Conservation (phyloP, 164 flowering plant genomes). For the Chimonanthus salicifolius region DNA sequence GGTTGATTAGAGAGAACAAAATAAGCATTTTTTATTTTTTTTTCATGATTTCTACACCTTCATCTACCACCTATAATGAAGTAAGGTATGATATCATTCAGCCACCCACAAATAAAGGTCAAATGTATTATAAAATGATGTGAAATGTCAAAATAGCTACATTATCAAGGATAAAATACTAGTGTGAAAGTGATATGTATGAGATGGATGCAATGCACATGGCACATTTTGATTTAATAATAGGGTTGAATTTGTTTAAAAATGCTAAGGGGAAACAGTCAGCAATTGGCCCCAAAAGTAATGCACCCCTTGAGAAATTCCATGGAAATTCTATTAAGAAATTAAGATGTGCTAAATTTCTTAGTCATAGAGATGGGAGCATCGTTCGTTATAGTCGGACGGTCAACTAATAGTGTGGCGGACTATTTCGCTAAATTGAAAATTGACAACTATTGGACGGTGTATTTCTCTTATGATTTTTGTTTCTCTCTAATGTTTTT, state of each 20-base stretch:
- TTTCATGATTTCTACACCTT: not conserved
- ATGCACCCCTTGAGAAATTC: not conserved
- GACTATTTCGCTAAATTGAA: too few relatives aligned
- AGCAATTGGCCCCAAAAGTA: not conserved
- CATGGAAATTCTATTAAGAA: not conserved
- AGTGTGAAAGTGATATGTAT: constrained; percentile 12
- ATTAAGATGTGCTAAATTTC: too few relatives aligned
- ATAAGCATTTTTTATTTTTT: not conserved
- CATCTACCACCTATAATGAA: constrained; percentile 4
- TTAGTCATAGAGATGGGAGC: too few relatives aligned
- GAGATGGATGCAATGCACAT: constrained; percentile 21
- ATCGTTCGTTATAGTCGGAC: too few relatives aligned
- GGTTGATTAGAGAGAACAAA: not conserved
- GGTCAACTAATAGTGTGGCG: too few relatives aligned
- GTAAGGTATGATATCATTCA: constrained; percentile 1
- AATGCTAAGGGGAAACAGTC: not conserved
- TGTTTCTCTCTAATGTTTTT: too few relatives aligned
- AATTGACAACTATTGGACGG: too few relatives aligned
- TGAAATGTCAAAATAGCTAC: not conserved
- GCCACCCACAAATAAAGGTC: constrained; percentile 3
- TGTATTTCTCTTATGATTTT: too few relatives aligned
- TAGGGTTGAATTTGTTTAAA: not conserved
- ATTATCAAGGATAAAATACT: not conserved
- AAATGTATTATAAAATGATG: constrained; percentile 7
- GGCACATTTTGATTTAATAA: not conserved